Evolutionary conservation across 2,329 filamentous ascomycete species (phyloP), one percentile per base, ranked within the genome.

Genomic region (Arthroderma sp.): DNA sequence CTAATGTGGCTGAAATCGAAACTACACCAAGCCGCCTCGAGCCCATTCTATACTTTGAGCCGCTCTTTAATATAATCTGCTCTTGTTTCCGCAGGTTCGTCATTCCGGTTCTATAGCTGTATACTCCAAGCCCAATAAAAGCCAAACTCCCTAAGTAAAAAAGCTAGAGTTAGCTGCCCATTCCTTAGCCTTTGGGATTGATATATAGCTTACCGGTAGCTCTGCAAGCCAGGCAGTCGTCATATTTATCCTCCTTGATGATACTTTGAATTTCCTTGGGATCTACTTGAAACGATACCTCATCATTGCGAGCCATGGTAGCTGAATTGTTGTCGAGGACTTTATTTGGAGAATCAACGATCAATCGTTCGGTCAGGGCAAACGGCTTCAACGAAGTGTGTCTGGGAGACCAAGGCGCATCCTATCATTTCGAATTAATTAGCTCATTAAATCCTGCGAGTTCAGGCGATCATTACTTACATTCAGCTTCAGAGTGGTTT

Each of bases 21-120:
- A 76, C 70, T 50, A 88, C 81, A 38, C 82, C 83, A 33, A 78
- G 54, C 54, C 74, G 75, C 48, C 84, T 74, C 53, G 80, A 82
- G 50, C 75, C 74, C 73, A 87, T 80, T 48, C 83, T 82, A 57
- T 87, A 80, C 54, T 77, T 72, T 28, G 80, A 82, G 39, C 77
- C 75, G 65, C 81, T 83, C 58, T 75, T 70, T 47, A 86, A 64
- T 50, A 88, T 85, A 48, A 57, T 55, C 43, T 60, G 56, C 49
- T 74, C 72, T 59, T 85, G 80, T 54, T 72, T 70, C 54, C 78
- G 73, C 29, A 91, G 74, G 61, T 88, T 83, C 42, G 70, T 69
- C 63, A 80, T 82, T 47, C 85, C 85, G 3, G 82, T 83, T 49
- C 78, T 69, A 65, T 87, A 88, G 62, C 79, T 87, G 65, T 88